Evolutionary conservation across 2,329 filamentous ascomycete genomes (phyloP).

Genomic region (Tolypocladium amazonense): DNA sequence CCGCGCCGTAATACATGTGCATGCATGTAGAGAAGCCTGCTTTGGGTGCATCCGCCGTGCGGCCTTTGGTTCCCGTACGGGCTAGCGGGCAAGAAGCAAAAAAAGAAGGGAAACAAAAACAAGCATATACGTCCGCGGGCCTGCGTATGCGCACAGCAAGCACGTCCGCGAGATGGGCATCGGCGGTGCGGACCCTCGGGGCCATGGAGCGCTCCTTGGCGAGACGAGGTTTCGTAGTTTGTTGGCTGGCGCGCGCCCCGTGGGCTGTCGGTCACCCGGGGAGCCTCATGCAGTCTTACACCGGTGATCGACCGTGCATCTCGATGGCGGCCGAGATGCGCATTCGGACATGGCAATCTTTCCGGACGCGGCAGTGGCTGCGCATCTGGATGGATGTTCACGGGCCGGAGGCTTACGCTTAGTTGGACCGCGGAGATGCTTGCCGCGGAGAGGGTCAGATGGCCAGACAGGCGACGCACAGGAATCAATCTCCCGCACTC

Average conservation of each 20-base stretch:
- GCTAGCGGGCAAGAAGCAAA: not conserved
- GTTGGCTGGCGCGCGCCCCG: not conserved
- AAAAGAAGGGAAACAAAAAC: not conserved
- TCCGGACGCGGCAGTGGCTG: not conserved
- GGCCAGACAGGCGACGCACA: not conserved
- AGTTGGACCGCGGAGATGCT: not conserved
- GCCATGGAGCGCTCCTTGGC: not conserved
- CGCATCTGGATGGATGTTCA: not conserved
- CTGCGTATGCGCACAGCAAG: not conserved
- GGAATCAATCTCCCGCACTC: not conserved
- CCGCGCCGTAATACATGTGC: not conserved
- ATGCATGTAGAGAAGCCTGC: not conserved
- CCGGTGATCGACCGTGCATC: conserved; percentile 13
- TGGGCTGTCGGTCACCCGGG: conserved; percentile 3
- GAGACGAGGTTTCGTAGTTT: not conserved
- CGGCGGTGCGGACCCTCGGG: not conserved
- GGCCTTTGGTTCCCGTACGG: not conserved
- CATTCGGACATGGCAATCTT: not conserved
- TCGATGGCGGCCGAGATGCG: conserved; percentile 3
- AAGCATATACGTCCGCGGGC: not conserved
- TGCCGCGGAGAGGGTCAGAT: not conserved
- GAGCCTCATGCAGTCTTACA: conserved; percentile 8
- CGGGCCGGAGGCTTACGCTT: not conserved
- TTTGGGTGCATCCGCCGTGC: not conserved
- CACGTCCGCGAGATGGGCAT: not conserved